These are phyloP conservation scores for Fistulifera pelliculosa DNA, from an alignment of 108 stramenopile genomes.

Conservation along the genomic window DNA sequence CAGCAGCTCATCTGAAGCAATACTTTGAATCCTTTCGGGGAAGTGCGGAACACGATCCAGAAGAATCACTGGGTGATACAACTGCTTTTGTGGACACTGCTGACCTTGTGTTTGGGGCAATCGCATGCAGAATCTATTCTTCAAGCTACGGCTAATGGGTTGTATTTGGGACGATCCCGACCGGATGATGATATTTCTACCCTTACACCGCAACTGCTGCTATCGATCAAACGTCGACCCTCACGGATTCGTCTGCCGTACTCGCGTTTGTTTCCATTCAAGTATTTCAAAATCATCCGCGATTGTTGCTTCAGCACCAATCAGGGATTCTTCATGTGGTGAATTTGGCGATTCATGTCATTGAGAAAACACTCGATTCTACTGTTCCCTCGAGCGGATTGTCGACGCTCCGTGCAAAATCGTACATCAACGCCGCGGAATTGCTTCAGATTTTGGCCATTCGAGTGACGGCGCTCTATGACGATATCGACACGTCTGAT, in stretches of 20 bases:
- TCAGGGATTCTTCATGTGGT: slow-evolving; percentile 17
- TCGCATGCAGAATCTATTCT: slow-evolving; percentile 12
- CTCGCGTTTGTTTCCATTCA: too few relatives aligned
- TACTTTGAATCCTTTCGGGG: slow-evolving; percentile 49
- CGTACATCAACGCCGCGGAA: slow-evolving; percentile 43
- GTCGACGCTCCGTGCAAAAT: slow-evolving; percentile 17
- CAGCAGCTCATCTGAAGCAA: slow-evolving; percentile 45
- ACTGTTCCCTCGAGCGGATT: slow-evolving; percentile 5
- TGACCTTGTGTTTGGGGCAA: slow-evolving; percentile 44
- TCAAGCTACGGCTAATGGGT: too few relatives aligned
- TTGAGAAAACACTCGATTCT: too few relatives aligned
- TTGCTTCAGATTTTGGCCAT: slow-evolving; percentile 49
- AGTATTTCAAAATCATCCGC: slow-evolving; percentile 6
- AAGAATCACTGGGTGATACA: slow-evolving; percentile 31
- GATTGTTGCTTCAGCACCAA: background rate
- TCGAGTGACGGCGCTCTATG: slow-evolving; percentile 35
- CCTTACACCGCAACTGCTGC: too few relatives aligned
- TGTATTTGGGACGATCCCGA: too few relatives aligned
- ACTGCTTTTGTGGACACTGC: slow-evolving; percentile 28
- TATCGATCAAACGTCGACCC: too few relatives aligned
- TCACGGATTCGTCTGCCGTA: too few relatives aligned
- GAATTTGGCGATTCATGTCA: slow-evolving; percentile 27
- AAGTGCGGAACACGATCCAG: slow-evolving; percentile 10
- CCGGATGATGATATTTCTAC: too few relatives aligned
- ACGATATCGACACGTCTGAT: slow-evolving; percentile 15